Conservation (phyloP, 176 grass and related monocot genomes). For the Juncus inflexus region DNA sequence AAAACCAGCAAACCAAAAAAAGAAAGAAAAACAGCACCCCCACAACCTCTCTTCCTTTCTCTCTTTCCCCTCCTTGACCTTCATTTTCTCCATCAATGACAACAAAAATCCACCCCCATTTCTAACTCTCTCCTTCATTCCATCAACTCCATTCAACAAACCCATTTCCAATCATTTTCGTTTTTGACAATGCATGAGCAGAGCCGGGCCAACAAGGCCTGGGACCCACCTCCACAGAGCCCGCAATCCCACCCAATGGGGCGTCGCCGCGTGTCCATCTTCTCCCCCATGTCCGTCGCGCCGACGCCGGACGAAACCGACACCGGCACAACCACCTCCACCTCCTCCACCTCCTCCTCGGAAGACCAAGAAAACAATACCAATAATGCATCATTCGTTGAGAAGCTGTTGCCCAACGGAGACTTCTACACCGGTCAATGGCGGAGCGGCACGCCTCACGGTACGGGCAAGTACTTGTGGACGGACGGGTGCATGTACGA, state of each 20-base stretch:
- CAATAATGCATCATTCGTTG: slow-evolving; percentile 21
- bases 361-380: slow-evolving; percentile 14
- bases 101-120: slow-evolving; percentile 35
- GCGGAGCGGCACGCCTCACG: slow-evolving; percentile 50
- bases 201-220: slow-evolving; percentile 14
- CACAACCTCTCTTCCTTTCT: slow-evolving; percentile 25
- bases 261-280: slow-evolving; percentile 23
- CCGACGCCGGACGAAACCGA: slow-evolving; percentile 41
- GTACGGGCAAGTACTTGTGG: slow-evolving; percentile 74
- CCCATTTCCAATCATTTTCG: slow-evolving; percentile 2
- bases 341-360: slow-evolving; percentile 23
- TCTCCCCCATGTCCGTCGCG: slow-evolving; percentile 49
- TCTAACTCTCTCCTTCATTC: slow-evolving; percentile 25
- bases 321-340: slow-evolving; percentile 39
- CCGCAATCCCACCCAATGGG: slow-evolving; percentile 29
- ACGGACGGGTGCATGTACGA: slow-evolving; percentile 84
- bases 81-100: slow-evolving; percentile 36
- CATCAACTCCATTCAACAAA: slow-evolving; percentile 21
- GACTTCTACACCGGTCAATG: slow-evolving; percentile 71
- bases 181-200: slow-evolving; percentile 27
- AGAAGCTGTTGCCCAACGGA: slow-evolving; percentile 51
- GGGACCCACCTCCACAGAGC: slow-evolving; percentile 47
- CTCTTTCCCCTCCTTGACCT: slow-evolving; percentile 24
- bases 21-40: slow-evolving; percentile 29
- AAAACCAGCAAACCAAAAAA: slow-evolving; percentile 37